A percentile compares a stretch with the other conserved stretches of the same genome.
Evolutionary conservation across 2,329 filamentous ascomycete species (phyloP).

Genomic region (Exserohilum turcica): DNA sequence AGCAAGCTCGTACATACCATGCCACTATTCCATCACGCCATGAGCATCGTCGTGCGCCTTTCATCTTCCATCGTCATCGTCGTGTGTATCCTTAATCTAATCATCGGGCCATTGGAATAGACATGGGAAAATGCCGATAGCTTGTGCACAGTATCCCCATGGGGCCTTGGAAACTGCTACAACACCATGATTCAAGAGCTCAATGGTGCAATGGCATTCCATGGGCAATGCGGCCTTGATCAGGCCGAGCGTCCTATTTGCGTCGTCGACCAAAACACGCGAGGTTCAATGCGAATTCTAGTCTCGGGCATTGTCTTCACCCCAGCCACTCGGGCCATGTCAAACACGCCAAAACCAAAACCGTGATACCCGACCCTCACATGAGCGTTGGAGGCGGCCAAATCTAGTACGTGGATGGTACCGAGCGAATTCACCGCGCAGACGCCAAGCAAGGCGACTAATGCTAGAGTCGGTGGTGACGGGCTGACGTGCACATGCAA

Average conservation of each 20-base stretch:
- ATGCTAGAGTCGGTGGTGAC: not conserved
- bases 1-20: conserved; percentile 45
- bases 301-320: conserved; percentile 50
- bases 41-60: conserved; percentile 51
- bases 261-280: conserved; percentile 52
- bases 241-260: conserved; percentile 49
- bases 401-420: conserved; percentile 19
- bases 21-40: conserved; percentile 48
- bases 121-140: conserved; percentile 23
- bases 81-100: too few species aligned
- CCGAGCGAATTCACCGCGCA: conserved; percentile 3
- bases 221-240: conserved; percentile 49
- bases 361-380: conserved; percentile 40
- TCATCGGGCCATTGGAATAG: not conserved
- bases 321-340: conserved; percentile 50
- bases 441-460: not conserved
- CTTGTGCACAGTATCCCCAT: conserved; percentile 52
- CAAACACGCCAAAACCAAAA: conserved; percentile 51
- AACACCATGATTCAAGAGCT: conserved; percentile 48
- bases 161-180: conserved; percentile 33
- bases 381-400: conserved; percentile 29
- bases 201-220: conserved; percentile 48
- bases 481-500: not conserved
- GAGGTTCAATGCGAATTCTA: conserved; percentile 41
- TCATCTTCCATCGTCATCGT: too few species aligned